These are phyloP conservation scores for Deinandra increscens DNA, from an alignment of 129 eudicot genomes.

Conservation along the genomic window DNA sequence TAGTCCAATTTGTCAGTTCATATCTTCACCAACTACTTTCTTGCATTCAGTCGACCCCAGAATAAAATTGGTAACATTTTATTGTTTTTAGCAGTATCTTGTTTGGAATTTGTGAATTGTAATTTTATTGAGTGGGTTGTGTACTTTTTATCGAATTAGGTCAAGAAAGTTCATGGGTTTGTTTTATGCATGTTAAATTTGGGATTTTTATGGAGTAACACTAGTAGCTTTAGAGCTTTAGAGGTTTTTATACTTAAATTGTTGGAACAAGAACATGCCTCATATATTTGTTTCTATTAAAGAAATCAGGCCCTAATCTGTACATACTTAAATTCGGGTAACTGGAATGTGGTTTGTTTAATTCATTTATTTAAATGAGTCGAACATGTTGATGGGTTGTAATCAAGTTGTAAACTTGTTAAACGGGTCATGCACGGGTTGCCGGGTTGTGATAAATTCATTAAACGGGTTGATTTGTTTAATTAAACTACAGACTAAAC, in stretches of 20 bases:
- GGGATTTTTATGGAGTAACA: neutral
- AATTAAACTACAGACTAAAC: too few species aligned
- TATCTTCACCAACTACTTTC: conserved; percentile 80
- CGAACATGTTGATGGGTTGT: neutral
- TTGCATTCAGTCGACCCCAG: conserved; percentile 93
- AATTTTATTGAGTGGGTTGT: neutral
- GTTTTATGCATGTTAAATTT: neutral
- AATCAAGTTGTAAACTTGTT: neutral
- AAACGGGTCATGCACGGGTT: neutral
- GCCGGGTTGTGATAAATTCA: neutral
- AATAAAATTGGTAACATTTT: conserved; percentile 60
- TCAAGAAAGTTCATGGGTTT: neutral
- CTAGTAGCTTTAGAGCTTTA: neutral
- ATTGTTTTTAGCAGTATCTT: neutral
- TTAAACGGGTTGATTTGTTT: neutral
- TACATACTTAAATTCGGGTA: too few species aligned
- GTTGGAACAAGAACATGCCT: neutral
- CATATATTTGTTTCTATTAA: too few species aligned
- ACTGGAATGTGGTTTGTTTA: neutral
- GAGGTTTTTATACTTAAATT: too few species aligned
- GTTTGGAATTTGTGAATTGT: conserved; percentile 5
- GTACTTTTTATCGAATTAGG: neutral
- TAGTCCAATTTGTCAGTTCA: conserved; percentile 92
- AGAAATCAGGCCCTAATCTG: too few species aligned
- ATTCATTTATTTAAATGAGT: neutral